Evolutionary conservation across 176 grass and related monocot species (phyloP).

Genomic region (Saccharum officinarum): DNA sequence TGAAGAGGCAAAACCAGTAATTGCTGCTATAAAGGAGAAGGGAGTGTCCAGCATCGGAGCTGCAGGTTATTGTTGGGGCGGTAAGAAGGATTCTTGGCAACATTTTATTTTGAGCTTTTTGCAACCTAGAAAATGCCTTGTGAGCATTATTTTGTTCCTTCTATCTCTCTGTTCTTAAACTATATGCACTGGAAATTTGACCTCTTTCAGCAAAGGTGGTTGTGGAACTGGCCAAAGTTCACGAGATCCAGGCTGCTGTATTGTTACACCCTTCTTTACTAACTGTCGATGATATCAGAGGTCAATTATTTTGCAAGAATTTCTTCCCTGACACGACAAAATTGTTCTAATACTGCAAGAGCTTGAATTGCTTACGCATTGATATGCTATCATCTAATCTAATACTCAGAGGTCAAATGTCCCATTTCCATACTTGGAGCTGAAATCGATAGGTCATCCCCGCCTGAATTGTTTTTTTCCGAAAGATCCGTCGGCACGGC

Average conservation of each 20-base stretch:
- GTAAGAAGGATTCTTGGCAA: constrained; percentile 30
- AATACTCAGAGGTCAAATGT: constrained; percentile 56
- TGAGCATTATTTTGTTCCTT: neutral
- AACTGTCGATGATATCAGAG: constrained; percentile 66
- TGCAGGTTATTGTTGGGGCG: constrained; percentile 88
- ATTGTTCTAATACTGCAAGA: neutral
- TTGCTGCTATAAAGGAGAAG: constrained; percentile 72
- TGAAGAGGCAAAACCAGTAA: constrained; percentile 75
- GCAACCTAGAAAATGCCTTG: neutral
- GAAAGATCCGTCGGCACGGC: too few species aligned
- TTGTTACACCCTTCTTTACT: constrained; percentile 64
- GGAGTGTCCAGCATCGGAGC: constrained; percentile 56
- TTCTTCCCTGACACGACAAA: neutral
- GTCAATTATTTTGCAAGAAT: constrained; percentile 27
- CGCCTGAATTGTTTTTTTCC: constrained; percentile 57
- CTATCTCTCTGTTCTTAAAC: neutral
- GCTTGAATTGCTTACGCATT: neutral
- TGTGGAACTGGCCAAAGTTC: constrained; percentile 59
- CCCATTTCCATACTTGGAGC: constrained; percentile 75
- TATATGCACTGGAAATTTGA: neutral
- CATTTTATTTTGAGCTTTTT: neutral
- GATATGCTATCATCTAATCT: neutral
- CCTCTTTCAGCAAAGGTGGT: constrained; percentile 61
- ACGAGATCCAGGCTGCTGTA: constrained; percentile 65
- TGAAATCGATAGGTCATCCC: constrained; percentile 48